These are phyloP conservation scores for Diaporthe ilicicola DNA, from an alignment of 2,329 filamentous ascomycete genomes.

Conservation along the genomic window DNA sequence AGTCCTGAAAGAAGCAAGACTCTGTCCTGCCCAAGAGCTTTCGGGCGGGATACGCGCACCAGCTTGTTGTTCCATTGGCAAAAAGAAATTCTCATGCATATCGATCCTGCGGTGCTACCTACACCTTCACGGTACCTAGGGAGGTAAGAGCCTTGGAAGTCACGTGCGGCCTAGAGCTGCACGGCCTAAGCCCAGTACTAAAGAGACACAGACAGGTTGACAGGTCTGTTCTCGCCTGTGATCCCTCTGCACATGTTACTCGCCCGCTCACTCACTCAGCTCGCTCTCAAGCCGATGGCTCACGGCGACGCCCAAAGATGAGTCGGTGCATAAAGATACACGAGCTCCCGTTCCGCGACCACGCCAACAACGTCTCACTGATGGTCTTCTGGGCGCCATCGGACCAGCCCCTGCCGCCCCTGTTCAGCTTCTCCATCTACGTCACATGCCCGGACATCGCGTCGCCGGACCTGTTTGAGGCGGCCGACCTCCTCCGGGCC, in stretches of 20 bases:
- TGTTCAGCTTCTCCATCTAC: conserved; percentile 19
- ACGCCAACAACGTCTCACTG: conserved; percentile 8
- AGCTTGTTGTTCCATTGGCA: background rate
- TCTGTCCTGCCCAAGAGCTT: background rate
- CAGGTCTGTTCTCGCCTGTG: background rate
- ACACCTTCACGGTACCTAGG: background rate
- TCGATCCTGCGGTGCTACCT: conserved; percentile 1
- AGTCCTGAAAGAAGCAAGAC: conserved; percentile 2
- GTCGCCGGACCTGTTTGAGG: conserved; percentile 9
- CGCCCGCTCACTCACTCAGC: background rate
- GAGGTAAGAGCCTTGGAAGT: background rate
- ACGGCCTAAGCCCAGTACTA: conserved; percentile 17
- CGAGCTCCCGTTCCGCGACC: conserved; percentile 12
- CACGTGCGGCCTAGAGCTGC: conserved; percentile 16
- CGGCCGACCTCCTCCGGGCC: background rate
- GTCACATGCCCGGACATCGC: conserved; percentile 7
- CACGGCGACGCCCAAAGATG: conserved; percentile 13
- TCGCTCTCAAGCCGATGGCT: background rate
- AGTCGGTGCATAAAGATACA: conserved; percentile 22
- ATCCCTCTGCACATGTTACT: background rate
- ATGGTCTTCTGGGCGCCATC: conserved; percentile 22
- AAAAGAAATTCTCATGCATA: background rate
- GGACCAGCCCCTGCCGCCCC: background rate
- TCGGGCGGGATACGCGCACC: background rate
- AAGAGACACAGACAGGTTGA: conserved; percentile 11